Evolutionary conservation across 805 yeast genomes (phyloP).

Genomic region (Kregervanrija fluxuum): DNA sequence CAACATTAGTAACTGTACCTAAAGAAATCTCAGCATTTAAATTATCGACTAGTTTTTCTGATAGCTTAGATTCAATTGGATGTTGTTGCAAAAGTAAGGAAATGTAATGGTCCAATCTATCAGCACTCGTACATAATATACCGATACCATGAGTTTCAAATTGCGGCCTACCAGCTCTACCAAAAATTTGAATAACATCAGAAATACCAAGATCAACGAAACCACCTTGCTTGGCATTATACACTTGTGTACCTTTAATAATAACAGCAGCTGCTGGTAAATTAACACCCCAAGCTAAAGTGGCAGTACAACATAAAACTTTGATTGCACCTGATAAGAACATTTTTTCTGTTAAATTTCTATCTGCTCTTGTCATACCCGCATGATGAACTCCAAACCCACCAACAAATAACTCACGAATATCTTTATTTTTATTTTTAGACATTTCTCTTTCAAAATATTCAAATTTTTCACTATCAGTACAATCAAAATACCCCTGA

Average conservation of each 20-base stretch:
- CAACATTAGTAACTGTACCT: conserved; percentile 91
- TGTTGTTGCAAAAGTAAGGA: conserved; percentile 87
- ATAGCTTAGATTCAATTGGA: conserved; percentile 84
- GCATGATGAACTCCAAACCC: conserved; percentile 98
- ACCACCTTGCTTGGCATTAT: conserved; percentile 93
- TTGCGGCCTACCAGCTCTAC: conserved; percentile 99
- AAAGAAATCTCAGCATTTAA: conserved; percentile 93
- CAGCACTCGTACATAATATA: conserved; percentile 76
- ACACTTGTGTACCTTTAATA: conserved; percentile 93
- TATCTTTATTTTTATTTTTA: conserved; percentile 66
- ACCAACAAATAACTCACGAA: conserved; percentile 66
- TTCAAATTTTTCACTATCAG: conserved; percentile 35
- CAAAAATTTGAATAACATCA: conserved; percentile 96
- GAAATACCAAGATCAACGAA: conserved; percentile 89
- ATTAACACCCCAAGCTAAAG: conserved; percentile 99
- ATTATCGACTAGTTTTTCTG: conserved; percentile 78
- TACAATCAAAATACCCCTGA: conserved; percentile 48
- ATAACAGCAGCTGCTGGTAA: conserved; percentile 97
- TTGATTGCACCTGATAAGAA: conserved; percentile 79
- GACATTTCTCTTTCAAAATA: conserved; percentile 57
- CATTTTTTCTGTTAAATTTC: conserved; percentile 84
- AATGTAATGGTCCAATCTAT: conserved; percentile 80
- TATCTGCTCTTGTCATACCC: conserved; percentile 87
- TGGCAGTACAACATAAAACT: conserved; percentile 92
- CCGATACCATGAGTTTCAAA: conserved; percentile 91